Evolutionary conservation across 495 filamentous ascomycete species (phyloP).

Genomic region (Bryoglossum gracile): DNA sequence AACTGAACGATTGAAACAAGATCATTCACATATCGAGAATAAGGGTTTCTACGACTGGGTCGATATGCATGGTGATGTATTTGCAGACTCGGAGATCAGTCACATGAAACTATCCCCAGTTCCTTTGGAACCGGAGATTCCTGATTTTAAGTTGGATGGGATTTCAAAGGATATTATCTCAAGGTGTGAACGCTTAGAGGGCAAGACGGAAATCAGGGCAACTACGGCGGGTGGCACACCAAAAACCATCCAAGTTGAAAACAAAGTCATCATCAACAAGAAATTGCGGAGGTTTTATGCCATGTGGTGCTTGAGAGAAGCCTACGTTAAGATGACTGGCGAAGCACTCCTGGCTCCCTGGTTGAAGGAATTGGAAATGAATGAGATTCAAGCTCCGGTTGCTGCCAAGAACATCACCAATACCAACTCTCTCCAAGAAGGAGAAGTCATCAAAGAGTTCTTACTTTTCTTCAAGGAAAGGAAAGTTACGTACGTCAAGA

Average conservation of each 20-base stretch:
- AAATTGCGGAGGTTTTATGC: conserved; percentile 76
- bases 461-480: conserved; percentile 44
- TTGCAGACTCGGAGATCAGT: conserved; percentile 49
- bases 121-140: background rate
- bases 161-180: conserved; percentile 17
- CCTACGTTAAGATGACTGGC: conserved; percentile 90
- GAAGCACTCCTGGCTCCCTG: conserved; percentile 78
- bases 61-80: conserved; percentile 73
- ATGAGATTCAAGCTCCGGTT: conserved; percentile 50
- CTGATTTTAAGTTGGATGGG: background rate
- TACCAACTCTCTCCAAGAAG: conserved; percentile 49
- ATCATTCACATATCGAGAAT: conserved; percentile 35
- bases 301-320: conserved; percentile 83
- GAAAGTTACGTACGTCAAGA: conserved; percentile 43
- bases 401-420: conserved; percentile 52
- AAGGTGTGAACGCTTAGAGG: conserved; percentile 17
- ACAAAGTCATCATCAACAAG: conserved; percentile 38
- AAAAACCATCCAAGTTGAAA: conserved; percentile 33
- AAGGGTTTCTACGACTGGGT: conserved; percentile 58
- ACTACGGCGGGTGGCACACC: background rate
- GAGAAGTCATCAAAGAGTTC: conserved; percentile 43
- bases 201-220: conserved; percentile 6
- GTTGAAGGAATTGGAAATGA: conserved; percentile 63
- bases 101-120: conserved; percentile 42
- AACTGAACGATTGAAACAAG: conserved; percentile 49